phyloP scores from a whole-genome alignment of 371 early-diverging fungal species.

The Mucor racemosus region DNA sequence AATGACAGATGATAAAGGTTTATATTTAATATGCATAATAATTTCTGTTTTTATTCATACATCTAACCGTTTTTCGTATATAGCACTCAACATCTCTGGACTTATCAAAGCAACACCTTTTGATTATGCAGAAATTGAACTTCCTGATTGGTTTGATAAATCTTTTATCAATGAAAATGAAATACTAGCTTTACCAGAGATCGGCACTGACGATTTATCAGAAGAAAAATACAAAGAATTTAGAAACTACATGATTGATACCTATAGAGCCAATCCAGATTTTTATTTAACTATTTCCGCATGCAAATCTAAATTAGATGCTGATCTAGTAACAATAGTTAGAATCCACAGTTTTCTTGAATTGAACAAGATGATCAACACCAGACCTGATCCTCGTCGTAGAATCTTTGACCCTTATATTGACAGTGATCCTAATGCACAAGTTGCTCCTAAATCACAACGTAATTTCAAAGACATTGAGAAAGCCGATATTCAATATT shows the following conservation, averaged over 20 bases:
- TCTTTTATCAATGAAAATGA: constrained; percentile 85
- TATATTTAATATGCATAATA: too few relatives aligned
- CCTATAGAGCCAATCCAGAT: constrained; percentile 87
- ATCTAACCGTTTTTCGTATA: background rate
- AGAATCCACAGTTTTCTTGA: constrained; percentile 96
- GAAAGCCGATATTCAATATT: constrained; percentile 31
- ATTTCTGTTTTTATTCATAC: background rate
- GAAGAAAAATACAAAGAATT: constrained; percentile 87
- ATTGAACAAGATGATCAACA: constrained; percentile 97
- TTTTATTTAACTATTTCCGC: constrained; percentile 95
- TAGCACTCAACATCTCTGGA: constrained; percentile 19
- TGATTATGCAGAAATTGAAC: constrained; percentile 17
- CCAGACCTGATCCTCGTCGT: constrained; percentile 69
- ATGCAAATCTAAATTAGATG: constrained; percentile 88
- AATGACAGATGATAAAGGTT: constrained; percentile 13
- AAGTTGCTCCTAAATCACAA: constrained; percentile 34
- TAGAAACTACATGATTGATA: constrained; percentile 93
- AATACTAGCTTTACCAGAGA: constrained; percentile 87
- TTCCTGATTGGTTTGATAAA: constrained; percentile 81
- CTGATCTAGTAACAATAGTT: constrained; percentile 93
- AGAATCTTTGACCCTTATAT: constrained; percentile 47
- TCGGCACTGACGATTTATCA: constrained; percentile 72
- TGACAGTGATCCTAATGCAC: constrained; percentile 43
- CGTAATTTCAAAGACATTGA: constrained; percentile 34
- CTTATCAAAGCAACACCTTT: constrained; percentile 29